Conservation (phyloP, 2,329 filamentous ascomycete species). For the Epicoccum nigrum region DNA sequence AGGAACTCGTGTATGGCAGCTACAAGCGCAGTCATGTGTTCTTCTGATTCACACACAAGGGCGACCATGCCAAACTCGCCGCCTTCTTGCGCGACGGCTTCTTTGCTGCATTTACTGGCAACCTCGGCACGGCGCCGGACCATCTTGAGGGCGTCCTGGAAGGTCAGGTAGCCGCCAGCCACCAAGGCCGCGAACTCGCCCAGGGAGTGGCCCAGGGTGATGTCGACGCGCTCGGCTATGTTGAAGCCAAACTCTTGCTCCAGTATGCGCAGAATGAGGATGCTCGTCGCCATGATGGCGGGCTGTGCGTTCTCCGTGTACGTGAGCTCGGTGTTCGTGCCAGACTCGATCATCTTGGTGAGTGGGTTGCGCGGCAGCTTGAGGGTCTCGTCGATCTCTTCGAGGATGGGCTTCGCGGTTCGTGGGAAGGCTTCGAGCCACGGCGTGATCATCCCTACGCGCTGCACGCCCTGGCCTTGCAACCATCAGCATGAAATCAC, state of each 20-base stretch:
- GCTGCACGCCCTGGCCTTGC: constrained; percentile 84
- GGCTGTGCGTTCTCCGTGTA: constrained; percentile 88
- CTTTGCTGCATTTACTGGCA: constrained; percentile 77
- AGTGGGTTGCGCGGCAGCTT: constrained; percentile 65
- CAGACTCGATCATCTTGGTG: constrained; percentile 77
- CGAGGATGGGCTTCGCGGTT: constrained; percentile 75
- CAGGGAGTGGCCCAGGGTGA: constrained; percentile 86
- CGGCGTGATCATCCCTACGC: constrained; percentile 82
- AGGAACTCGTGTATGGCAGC: constrained; percentile 80
- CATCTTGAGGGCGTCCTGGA: constrained; percentile 77
- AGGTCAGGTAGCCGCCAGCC: constrained; percentile 78
- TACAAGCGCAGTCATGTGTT: constrained; percentile 73
- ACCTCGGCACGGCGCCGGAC: constrained; percentile 79
- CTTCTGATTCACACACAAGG: constrained; percentile 78
- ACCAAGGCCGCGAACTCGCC: constrained; percentile 93
- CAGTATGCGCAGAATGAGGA: constrained; percentile 85
- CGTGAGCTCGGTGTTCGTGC: constrained; percentile 77
- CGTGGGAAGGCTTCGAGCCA: constrained; percentile 87
- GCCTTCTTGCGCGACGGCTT: constrained; percentile 69
- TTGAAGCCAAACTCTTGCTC: constrained; percentile 84
- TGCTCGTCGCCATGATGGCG: constrained; percentile 93
- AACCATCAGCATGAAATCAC: constrained; percentile 22
- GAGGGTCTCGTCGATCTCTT: constrained; percentile 83
- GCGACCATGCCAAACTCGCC: constrained; percentile 95
- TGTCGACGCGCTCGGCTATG: constrained; percentile 72